Base-by-base conservation (phyloP, 768 basidiomycete genomes). In the Ramaria sp. region DNA sequence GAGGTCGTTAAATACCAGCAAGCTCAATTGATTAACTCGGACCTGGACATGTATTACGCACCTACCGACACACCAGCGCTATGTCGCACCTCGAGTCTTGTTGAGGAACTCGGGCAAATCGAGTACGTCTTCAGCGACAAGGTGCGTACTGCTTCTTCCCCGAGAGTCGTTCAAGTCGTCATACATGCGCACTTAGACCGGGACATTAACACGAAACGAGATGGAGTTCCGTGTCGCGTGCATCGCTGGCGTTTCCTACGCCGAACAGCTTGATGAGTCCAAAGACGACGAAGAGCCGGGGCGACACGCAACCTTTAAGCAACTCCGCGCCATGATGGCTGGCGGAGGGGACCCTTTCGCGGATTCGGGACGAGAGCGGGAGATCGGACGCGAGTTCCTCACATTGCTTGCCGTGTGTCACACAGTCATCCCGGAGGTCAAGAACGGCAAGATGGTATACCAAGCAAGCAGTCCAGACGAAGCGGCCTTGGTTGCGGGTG, bases 1-100 rank as follows among this genome's bases (percentile, higher is more conserved):
- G 96, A 99, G 74, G 88, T 98, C 34, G 96, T 99, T 73, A 97
- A 97, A 69, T 98, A 87, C 66, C 93, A 96, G 68, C 96, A 98
- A 72, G 94, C 96, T 1, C 87, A 90, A 37, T 79, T 97, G 53
- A 99, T 99, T 76, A 99, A 98, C 69, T 92, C 82, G 24, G 96
- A 95, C 70, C 81, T 95, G 51, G 96, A 99, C 72, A 98, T 99
- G 95, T 99, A 99, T 71, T 87, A 98, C 68, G 82, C 86, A 11
- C 83, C 75, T 58, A 96, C 95, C 0, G 96, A 99, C 67, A 98
- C 95, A 0, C 93, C 96, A 0, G 96, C 96, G 0, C 76, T 98
- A 22, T 98, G 96, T 65, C 83, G 95, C n/a, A 99, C 96, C 0
- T 98, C 95, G 0, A 92, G 91, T 1, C 82, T 99, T 19, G 96